Percentiles rank a stretch among this genome's conserved stretches.
Conservation (phyloP, 2,329 filamentous ascomycete species). For the Talaromyces sp. region DNA sequence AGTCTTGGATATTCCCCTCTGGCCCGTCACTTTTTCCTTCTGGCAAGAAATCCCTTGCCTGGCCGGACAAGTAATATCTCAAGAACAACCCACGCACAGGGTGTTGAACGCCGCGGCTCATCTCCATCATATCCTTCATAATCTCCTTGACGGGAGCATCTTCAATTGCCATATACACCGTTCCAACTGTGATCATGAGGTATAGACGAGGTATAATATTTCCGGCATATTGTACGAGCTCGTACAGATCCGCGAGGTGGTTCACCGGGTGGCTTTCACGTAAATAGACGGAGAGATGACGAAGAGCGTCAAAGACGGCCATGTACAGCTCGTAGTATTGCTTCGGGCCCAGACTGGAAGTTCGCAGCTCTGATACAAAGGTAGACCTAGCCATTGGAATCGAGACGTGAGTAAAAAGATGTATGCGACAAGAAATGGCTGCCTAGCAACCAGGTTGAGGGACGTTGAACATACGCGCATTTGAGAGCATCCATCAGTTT, state of each 20-base stretch:
- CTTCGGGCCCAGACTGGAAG: constrained; percentile 94
- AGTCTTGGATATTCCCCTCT: constrained; percentile 93
- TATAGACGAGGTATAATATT: constrained; percentile 96
- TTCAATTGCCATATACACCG: constrained; percentile 97
- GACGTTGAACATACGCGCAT: constrained; percentile 71
- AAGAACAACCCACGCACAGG: constrained; percentile 92
- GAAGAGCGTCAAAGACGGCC: constrained; percentile 95
- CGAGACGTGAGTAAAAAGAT: constrained; percentile 13
- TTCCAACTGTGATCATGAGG: constrained; percentile 98
- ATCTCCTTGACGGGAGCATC: constrained; percentile 99
- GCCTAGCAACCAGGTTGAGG: constrained; percentile 17
- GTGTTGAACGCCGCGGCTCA: constrained; percentile 97
- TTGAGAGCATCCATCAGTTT: constrained; percentile 99
- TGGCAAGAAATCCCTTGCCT: constrained; percentile 85
- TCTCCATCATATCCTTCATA: constrained; percentile 99
- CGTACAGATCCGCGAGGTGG: constrained; percentile 95
- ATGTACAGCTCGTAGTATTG: constrained; percentile 99
- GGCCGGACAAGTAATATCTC: constrained; percentile 92
- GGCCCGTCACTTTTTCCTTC: constrained; percentile 79
- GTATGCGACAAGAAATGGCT: constrained; percentile 17
- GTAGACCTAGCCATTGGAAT: constrained; percentile 68
- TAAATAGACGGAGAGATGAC: constrained; percentile 92
- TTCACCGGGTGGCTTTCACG: constrained; percentile 97
- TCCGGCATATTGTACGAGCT: constrained; percentile 95
- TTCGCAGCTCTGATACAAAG: constrained; percentile 95